Percentiles rank a stretch among this genome's conserved stretches.
phyloP scores from a whole-genome alignment of 805 yeast genomes.

The Grigorovia humatica region DNA sequence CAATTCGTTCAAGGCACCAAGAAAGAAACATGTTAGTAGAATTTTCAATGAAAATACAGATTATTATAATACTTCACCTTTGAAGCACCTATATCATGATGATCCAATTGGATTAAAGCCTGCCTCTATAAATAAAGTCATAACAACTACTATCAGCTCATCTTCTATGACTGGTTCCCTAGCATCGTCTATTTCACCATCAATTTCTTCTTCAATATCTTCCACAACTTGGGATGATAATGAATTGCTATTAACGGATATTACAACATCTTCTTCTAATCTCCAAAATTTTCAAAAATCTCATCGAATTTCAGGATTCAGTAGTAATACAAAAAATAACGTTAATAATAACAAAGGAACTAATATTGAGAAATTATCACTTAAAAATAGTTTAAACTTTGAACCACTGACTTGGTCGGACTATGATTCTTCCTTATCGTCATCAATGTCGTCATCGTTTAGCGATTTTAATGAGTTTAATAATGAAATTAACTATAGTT shows the following conservation, averaged over 20 bases:
- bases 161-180: neutral
- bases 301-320: neutral
- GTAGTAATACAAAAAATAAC: neutral
- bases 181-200: constrained; percentile 5
- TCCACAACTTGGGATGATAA: constrained; percentile 4
- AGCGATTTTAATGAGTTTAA: neutral
- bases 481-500: neutral
- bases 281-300: neutral
- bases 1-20: neutral
- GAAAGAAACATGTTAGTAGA: constrained; percentile 9
- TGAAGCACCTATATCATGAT: constrained; percentile 25
- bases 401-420: neutral
- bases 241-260: neutral
- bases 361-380: no score
- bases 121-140: constrained; percentile 13
- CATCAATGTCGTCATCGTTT: neutral
- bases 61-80: constrained; percentile 27
- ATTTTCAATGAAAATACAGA: constrained; percentile 26
- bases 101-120: constrained; percentile 18
- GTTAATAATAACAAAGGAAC: neutral
- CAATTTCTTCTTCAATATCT: constrained; percentile 9
- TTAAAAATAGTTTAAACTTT: neutral
- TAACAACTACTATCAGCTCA: constrained; percentile 1
- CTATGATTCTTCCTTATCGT: neutral
- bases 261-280: neutral